These are phyloP conservation scores for Penicillium crystallinum DNA, from an alignment of 495 filamentous ascomycete genomes.

Conservation along the genomic window DNA sequence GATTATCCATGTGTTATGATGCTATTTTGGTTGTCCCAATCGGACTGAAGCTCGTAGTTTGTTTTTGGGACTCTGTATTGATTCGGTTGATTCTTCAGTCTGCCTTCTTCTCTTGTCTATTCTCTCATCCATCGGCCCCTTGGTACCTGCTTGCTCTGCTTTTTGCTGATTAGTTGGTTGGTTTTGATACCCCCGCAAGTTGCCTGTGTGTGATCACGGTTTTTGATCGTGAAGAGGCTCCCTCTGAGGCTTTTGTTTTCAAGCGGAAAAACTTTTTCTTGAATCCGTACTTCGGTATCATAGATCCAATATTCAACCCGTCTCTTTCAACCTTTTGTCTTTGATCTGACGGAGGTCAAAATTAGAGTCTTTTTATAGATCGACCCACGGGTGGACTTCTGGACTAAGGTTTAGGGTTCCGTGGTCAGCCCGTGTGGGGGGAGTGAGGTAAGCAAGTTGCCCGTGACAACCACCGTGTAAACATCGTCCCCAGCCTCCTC, in stretches of 20 bases:
- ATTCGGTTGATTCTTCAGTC: not conserved
- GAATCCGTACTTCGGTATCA: not conserved
- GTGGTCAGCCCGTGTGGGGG: not conserved
- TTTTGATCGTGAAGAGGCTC: not conserved
- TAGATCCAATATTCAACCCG: not conserved
- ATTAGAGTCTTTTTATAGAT: constrained; percentile 5
- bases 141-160: not conserved
- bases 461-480: constrained; percentile 29
- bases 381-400: not conserved
- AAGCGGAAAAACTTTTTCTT: not conserved
- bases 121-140: not conserved
- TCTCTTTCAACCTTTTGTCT: not conserved
- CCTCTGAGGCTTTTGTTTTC: not conserved
- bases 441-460: constrained; percentile 4
- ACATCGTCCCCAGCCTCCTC: constrained; percentile 39
- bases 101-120: not conserved
- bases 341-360: not conserved
- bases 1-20: not conserved
- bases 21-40: not conserved
- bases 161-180: not conserved
- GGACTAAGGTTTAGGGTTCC: not conserved
- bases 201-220: constrained; percentile 3
- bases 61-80: constrained; percentile 1
- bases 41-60: not conserved
- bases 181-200: constrained; percentile 8